Percentiles rank a stretch among this genome's conserved stretches.
Evolutionary conservation across 768 basidiomycete genomes (phyloP).

Genomic region (Agaricus blazei): DNA sequence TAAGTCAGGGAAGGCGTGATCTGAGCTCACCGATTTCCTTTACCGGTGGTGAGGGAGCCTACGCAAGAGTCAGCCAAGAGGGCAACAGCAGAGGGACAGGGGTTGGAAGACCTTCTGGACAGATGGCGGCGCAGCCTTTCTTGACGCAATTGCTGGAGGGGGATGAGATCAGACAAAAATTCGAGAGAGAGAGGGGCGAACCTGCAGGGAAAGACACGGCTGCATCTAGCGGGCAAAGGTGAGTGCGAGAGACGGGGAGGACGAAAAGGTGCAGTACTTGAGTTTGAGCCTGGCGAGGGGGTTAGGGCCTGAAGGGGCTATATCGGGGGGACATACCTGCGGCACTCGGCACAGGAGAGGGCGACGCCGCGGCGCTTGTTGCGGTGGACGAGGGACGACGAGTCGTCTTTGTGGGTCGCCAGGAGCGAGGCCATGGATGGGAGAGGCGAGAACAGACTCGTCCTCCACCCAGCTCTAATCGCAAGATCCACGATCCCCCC

Average conservation of each 20-base stretch:
- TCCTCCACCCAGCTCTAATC: slow-evolving; percentile 6
- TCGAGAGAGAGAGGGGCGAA: slow-evolving; percentile 18
- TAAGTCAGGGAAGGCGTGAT: background rate
- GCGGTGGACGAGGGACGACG: slow-evolving; percentile 29
- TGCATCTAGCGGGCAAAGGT: slow-evolving; percentile 37
- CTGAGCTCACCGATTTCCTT: slow-evolving; percentile 55
- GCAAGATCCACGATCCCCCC: slow-evolving; percentile 10
- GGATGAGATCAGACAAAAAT: slow-evolving; percentile 12
- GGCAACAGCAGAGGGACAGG: slow-evolving; percentile 5
- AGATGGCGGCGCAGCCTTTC: slow-evolving; percentile 57
- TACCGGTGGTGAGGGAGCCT: slow-evolving; percentile 71
- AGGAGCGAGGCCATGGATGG: slow-evolving; percentile 21
- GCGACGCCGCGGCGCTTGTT: slow-evolving; percentile 52
- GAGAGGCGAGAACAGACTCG: slow-evolving; percentile 7
- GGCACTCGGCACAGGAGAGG: slow-evolving; percentile 65
- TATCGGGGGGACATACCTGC: slow-evolving; percentile 39
- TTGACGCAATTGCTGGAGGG: slow-evolving; percentile 47
- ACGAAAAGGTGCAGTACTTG: slow-evolving; percentile 39
- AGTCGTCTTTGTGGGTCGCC: slow-evolving; percentile 18
- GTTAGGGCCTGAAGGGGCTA: slow-evolving; percentile 11
- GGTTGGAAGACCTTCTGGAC: slow-evolving; percentile 48
- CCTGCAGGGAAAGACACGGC: slow-evolving; percentile 65
- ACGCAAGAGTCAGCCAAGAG: slow-evolving; percentile 9
- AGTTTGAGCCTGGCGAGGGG: slow-evolving; percentile 50
- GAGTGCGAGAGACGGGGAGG: slow-evolving; percentile 11